Base-by-base conservation (phyloP, 1,284 basidiomycete species). In the Puccinia triticina region DNA sequence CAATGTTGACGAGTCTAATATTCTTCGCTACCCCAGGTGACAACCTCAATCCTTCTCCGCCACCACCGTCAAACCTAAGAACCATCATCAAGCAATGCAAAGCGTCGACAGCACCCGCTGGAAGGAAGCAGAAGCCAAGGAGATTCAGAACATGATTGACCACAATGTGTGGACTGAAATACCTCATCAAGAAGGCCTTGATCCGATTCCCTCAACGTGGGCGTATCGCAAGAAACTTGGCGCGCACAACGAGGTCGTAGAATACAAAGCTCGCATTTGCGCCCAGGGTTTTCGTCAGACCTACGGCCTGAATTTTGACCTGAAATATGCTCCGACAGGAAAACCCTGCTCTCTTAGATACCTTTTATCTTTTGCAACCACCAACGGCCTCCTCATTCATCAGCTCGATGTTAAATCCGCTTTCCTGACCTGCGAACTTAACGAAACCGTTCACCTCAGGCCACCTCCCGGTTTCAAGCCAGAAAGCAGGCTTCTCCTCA, bases 401-500 rank as follows among this genome's bases (percentile, higher is more conserved):
- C n/a, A n/a, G n/a, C 23, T 72, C 3, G 69, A 72, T 50, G 69
- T 72, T 21, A 46, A 50, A 37, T 18, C 26, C 64, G 64, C 64
- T 10, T 66, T 66, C 34, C 64, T 66, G 4, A 66, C n/a, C 10
- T 66, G 26, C 21, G n/a, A n/a, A 10, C 64, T 66, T 12, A 10
- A 66, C 3, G 64, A 66, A 18, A 32, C n/a, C 8, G 34, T 66
- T 37, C 10, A 26, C 32, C 10, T 66, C 4, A 8, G 16, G 4
- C 64, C 64, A 4, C 64, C 64, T 8, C 64, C 34, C 4, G n/a
- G 34, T 32, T 32, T 7, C 32, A 37, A 66, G 11, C 18, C n/a
- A 4, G 18, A 10, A 7, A 10, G 7, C 4, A 32, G 26, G 3
- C n/a, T 32, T 37, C 4, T 32, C 34, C 32, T 66, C 32, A 37